Evolutionary conservation across 108 stramenopile species (phyloP).

Genomic region (Poteriospumella lacustris): DNA sequence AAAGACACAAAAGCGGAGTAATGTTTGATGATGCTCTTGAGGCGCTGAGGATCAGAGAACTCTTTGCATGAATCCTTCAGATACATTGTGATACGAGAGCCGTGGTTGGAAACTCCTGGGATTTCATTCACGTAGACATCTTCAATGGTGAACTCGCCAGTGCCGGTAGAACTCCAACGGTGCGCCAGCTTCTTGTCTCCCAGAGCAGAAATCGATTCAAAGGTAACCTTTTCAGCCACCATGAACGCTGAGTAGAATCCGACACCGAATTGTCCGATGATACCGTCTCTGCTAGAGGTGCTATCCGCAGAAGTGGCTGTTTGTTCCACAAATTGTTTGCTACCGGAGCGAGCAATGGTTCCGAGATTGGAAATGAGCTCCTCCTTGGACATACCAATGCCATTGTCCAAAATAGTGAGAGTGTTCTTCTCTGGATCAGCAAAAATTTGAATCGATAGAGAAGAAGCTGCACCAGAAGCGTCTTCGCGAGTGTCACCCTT

Average conservation of each 20-base stretch:
- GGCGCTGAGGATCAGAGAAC: conserved; percentile 64
- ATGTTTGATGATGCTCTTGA: conserved; percentile 79
- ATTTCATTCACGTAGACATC: conserved; percentile 50
- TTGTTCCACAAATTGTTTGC: conserved; percentile 72
- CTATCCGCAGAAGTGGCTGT: conserved; percentile 63
- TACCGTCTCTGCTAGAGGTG: conserved; percentile 37
- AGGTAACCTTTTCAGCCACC: conserved; percentile 86
- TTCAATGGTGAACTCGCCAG: conserved; percentile 71
- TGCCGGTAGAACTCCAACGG: conserved; percentile 74
- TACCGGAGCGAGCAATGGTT: conserved; percentile 91
- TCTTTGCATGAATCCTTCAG: conserved; percentile 75
- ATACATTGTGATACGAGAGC: conserved; percentile 76
- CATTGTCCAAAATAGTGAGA: conserved; percentile 86
- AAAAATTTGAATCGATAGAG: conserved; percentile 70
- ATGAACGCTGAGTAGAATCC: conserved; percentile 97
- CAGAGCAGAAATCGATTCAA: conserved; percentile 76
- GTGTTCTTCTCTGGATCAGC: conserved; percentile 74
- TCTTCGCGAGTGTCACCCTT: not conserved
- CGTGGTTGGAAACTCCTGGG: conserved; percentile 80
- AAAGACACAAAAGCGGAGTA: conserved; percentile 97
- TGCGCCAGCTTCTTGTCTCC: not conserved
- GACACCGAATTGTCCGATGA: conserved; percentile 98
- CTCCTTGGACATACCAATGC: conserved; percentile 86
- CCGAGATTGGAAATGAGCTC: conserved; percentile 86
- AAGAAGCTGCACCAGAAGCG: not conserved